phyloP scores from a whole-genome alignment of 2,329 filamentous ascomycete species.

The Huntiella bhutanensis region DNA sequence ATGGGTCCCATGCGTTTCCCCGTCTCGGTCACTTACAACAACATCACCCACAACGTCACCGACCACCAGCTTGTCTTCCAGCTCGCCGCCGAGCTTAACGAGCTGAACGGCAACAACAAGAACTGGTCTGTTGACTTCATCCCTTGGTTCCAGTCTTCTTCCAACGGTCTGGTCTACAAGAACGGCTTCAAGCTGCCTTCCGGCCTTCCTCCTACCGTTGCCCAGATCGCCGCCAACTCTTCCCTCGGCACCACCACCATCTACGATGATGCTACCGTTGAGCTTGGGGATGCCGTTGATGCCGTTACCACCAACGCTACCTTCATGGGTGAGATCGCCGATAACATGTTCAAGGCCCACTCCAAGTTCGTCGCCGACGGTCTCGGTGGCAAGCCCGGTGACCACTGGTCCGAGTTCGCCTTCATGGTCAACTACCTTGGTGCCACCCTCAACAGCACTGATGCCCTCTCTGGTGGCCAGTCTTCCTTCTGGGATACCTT shows the following conservation, averaged over 20 bases:
- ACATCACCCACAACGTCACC: conserved; percentile 37
- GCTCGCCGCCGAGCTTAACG: conserved; percentile 39
- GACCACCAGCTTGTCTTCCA: conserved; percentile 49
- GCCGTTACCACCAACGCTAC: conserved; percentile 9
- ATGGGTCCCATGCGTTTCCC: conserved; percentile 49
- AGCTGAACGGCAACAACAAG: conserved; percentile 32
- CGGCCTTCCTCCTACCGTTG: conserved; percentile 31
- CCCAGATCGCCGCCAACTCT: conserved; percentile 27
- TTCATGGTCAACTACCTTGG: conserved; percentile 38
- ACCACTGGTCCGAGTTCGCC: conserved; percentile 44
- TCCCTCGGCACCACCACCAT: conserved; percentile 18
- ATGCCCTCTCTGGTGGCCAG: conserved; percentile 16
- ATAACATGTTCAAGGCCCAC: conserved; percentile 25
- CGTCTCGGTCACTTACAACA: conserved; percentile 30
- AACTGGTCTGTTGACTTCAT: conserved; percentile 40
- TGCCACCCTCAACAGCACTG: conserved; percentile 29
- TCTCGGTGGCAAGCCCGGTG: conserved; percentile 19
- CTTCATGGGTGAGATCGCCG: conserved; percentile 21
- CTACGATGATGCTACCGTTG: conserved; percentile 14
- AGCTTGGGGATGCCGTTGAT: conserved; percentile 15
- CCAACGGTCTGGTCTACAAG: conserved; percentile 33
- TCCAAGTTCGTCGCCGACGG: conserved; percentile 23
- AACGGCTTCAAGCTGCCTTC: conserved; percentile 27
- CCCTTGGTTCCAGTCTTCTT: conserved; percentile 36
- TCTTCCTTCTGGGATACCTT: conserved; percentile 14